Base-by-base conservation (phyloP, 768 basidiomycete species). In the Filobasidium floriforme region DNA sequence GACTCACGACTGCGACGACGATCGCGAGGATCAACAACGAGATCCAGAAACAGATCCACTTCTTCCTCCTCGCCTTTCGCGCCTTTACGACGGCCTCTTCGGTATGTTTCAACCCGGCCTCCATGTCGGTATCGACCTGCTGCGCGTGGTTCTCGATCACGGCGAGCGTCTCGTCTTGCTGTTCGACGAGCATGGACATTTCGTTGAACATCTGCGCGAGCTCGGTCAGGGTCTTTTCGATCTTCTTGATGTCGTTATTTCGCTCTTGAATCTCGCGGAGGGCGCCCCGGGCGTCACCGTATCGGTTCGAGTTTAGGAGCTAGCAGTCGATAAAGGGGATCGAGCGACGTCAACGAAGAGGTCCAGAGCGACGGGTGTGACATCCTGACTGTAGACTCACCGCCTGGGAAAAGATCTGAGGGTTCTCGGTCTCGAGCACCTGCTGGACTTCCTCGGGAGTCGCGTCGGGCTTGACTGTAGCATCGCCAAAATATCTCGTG, bases 251-350 rank as follows among this genome's bases (percentile, higher is more conserved):
- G 67, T 96, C 91, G 72, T 87, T 83, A 75, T 93, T 90, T 41
- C 92, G 84, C 66, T 88, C 86, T 75, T 93, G 92, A 0, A 92
- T 91, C 79, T 96, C 92, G 60, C 85, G 83, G 77, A 88, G 90
- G 0, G 89, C 92, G 52, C 84, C 83, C 57, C 90, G 82, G 18
- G 90, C 87, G 70, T 90, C 88, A 40, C 87, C 89, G 76, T 90
- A 90, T n/a, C 86, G 85, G 60, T 84, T 86, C n/a, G 89, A 89
- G 32, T 82, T 82, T 49, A 87, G 83, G 52, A 92, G 81, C 89
- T 90, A 68, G 10, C 51, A 41, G 26, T 12, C 29, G 52, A 63
- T 60, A 66, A 65, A 37, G 29, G 18, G 6, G 28, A 37, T 37
- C 54, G 41, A 40, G 1, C 12, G 41, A 37, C 37, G 15, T 41